Base-by-base conservation (phyloP, 1,139 yeast species). In the Taphrina populina region DNA sequence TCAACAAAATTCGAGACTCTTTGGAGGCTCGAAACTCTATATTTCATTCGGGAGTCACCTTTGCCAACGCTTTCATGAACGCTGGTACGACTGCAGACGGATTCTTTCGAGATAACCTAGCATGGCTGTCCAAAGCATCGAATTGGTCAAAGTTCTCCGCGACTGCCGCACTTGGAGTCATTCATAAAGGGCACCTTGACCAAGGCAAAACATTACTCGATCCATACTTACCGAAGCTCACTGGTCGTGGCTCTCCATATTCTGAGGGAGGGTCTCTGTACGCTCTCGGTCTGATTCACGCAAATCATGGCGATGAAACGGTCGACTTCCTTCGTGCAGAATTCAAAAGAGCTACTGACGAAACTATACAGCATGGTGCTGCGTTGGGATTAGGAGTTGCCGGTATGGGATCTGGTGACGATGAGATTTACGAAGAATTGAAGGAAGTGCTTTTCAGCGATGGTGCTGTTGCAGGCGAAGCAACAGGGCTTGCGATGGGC, bases 61-160 rank as follows among this genome's bases (percentile, higher is more conserved):
- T 92, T 70, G 83, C 95, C 56, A 92, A 88, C 67, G 97, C 96
- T 0, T 88, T 88, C 67, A 80, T 90, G 81, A 96, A 90, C 70
- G 90, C 95, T 29, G 98, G 98, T 61, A 94, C 99, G 8, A 88
- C 97, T 20, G 95, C 88, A 64, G 97, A 92, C 69, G 82, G 92
- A 1, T 92, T 92, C 67, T 86, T 92, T 71, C 79, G 96, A 69
- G 80, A 85, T 51, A 92, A 92, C 67, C 76, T 90, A 64, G 96
- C 92, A 66, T 94, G 97, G 97, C 76, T 92, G 63, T 95, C 95
- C 34, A 88, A 88, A 72, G 97, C 98, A 10, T 84, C 94, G 52
- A 90, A 90, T 71, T 92, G 99, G 99, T 90, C 96, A 6, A 92
- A 92, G 68, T 92, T 92, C 68, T 82, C 95, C 0, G 97, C 98